phyloP scores from a whole-genome alignment of 2,329 filamentous ascomycete genomes.

The Fusarium begoniae region DNA sequence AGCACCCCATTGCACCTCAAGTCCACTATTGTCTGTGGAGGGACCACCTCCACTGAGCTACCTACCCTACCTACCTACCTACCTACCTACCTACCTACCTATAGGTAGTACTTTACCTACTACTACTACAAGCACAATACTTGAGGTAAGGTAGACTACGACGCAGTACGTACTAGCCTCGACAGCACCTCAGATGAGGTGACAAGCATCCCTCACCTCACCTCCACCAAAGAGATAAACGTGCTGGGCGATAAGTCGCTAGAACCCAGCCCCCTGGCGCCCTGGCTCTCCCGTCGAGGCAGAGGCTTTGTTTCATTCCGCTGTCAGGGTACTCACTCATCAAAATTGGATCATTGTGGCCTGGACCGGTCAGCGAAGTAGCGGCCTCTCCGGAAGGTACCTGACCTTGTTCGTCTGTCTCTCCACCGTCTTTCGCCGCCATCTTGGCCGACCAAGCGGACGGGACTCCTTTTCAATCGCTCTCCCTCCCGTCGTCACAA shows the following conservation, averaged over 20 bases:
- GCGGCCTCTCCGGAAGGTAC: constrained; percentile 35
- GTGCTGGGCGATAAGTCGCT: constrained; percentile 25
- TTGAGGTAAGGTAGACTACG: background rate
- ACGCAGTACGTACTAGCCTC: constrained; percentile 13
- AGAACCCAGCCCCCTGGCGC: constrained; percentile 8
- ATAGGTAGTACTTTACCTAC: background rate
- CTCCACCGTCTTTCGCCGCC: constrained; percentile 35
- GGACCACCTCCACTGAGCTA: background rate
- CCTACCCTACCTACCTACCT: background rate
- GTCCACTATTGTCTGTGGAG: constrained; percentile 14
- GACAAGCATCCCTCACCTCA: constrained; percentile 19
- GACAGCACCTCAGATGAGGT: background rate
- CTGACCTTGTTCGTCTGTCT: constrained; percentile 17
- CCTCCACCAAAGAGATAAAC: constrained; percentile 27
- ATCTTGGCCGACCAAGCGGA: constrained; percentile 21
- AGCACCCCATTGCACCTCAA: constrained; percentile 9
- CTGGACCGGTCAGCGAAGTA: constrained; percentile 33
- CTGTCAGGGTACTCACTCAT: constrained; percentile 28
- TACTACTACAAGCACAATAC: background rate
- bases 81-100: background rate
- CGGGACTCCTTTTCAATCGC: constrained; percentile 29
- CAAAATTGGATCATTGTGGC: constrained; percentile 33
- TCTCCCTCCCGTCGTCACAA: constrained; percentile 25
- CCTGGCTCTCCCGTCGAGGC: background rate
- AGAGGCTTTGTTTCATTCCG: constrained; percentile 32